Percentiles rank a stretch among this genome's conserved stretches.
Conservation (phyloP, 306 rosid genomes). For the Delonix regia region DNA sequence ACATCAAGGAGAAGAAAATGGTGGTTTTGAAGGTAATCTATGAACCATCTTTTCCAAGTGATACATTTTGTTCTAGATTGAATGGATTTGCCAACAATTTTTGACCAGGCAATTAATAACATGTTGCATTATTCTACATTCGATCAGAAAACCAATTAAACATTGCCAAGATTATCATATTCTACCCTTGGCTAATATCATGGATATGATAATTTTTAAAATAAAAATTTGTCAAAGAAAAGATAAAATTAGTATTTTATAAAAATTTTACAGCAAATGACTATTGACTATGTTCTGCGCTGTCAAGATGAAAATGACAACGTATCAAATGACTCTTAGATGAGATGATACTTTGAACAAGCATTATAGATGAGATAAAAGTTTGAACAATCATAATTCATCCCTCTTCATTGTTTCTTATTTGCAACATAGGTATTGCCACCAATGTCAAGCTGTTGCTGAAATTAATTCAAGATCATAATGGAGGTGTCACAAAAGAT, state of each 20-base stretch:
- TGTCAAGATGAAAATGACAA: no score
- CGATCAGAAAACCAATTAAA: background rate
- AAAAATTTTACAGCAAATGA: no score
- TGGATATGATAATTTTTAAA: background rate
- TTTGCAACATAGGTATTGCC: slow-evolving; percentile 58
- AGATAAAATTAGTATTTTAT: no score
- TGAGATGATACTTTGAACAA: no score
- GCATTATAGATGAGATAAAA: no score
- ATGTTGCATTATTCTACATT: slow-evolving; percentile 18
- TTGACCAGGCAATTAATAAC: background rate
- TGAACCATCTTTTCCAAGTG: background rate
- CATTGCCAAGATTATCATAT: no score
- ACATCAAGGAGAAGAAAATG: slow-evolving; percentile 40
- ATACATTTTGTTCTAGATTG: background rate
- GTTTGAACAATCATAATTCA: background rate
- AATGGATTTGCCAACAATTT: slow-evolving; percentile 6
- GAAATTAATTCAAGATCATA: slow-evolving; percentile 79
- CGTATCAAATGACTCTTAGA: no score
- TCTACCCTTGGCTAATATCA: no score
- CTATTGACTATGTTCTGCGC: no score
- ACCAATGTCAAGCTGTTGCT: slow-evolving; percentile 67
- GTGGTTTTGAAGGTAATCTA: slow-evolving; percentile 65
- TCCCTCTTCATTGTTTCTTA: background rate
- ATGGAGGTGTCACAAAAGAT: slow-evolving; percentile 59
- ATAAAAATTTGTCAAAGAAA: background rate